Conservation (phyloP, 257 asterid species). For the Forsythia viridissima region DNA sequence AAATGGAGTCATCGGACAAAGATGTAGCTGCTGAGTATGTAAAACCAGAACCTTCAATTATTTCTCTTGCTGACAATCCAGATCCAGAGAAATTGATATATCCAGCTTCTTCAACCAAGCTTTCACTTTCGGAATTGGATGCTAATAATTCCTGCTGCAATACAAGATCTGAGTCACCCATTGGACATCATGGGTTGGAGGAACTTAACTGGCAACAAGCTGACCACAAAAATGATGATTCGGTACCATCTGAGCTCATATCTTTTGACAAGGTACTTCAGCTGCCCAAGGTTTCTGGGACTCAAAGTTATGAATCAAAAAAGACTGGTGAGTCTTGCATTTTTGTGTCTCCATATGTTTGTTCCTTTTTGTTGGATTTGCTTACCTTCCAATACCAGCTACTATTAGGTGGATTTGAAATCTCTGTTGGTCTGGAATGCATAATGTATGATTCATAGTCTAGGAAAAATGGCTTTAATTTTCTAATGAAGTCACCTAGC, state of each 20-base stretch:
- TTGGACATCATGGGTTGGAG: constrained; percentile 40
- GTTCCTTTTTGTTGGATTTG: background rate
- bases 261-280: constrained; percentile 30
- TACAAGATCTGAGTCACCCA: constrained; percentile 30
- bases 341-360: constrained; percentile 9
- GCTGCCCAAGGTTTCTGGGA: constrained; percentile 26
- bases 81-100: constrained; percentile 40
- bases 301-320: constrained; percentile 29
- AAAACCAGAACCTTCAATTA: constrained; percentile 21
- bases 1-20: constrained; percentile 14
- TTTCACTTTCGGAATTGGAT: constrained; percentile 26
- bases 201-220: constrained; percentile 44
- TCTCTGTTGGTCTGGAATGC: background rate
- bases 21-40: constrained; percentile 9
- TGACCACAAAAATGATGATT: constrained; percentile 25
- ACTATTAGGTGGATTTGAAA: background rate
- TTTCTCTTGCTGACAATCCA: constrained; percentile 20
- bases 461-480: too few relatives aligned
- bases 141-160: constrained; percentile 22
- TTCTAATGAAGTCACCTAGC: too few relatives aligned
- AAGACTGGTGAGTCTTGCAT: constrained; percentile 43
- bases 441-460: background rate
- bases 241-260: constrained; percentile 31
- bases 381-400: constrained; percentile 4
- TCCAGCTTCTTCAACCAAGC: constrained; percentile 31